These are phyloP conservation scores for Metroxylon sagu DNA, from an alignment of 176 grass and related monocot species.

Conservation along the genomic window DNA sequence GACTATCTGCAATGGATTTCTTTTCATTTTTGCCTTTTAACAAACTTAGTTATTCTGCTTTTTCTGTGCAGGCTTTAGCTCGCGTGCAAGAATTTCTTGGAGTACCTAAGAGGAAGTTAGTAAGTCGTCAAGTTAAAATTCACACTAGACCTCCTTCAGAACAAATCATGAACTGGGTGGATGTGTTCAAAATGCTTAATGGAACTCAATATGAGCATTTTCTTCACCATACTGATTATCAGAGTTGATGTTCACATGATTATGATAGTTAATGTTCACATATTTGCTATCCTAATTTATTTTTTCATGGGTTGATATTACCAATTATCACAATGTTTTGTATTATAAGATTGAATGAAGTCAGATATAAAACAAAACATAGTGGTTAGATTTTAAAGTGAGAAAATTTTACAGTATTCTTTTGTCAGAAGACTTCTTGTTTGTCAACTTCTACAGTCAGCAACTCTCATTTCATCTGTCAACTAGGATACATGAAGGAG, in stretches of 20 bases:
- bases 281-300: not conserved
- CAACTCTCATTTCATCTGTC: too few relatives aligned
- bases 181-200: constrained; percentile 60
- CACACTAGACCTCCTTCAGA: constrained; percentile 55
- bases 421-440: too few relatives aligned
- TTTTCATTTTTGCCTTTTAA: not conserved
- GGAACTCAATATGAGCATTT: constrained; percentile 56
- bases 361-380: too few relatives aligned
- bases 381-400: too few relatives aligned
- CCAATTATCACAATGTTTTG: too few relatives aligned
- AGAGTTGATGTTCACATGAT: too few relatives aligned
- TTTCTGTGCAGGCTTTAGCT: constrained; percentile 42
- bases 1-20: not conserved
- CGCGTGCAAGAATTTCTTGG: constrained; percentile 56
- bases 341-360: too few relatives aligned
- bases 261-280: constrained; percentile 3
- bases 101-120: constrained; percentile 47
- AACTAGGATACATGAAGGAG: too few relatives aligned
- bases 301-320: too few relatives aligned
- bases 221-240: constrained; percentile 51
- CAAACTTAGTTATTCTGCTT: not conserved
- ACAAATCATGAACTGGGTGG: constrained; percentile 65
- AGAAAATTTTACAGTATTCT: too few relatives aligned
- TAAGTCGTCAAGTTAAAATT: constrained; percentile 89
- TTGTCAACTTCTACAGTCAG: too few relatives aligned